A percentile compares a stretch with the other conserved stretches of the same genome.
These are phyloP conservation scores for Gonapodya sp. DNA, from an alignment of 192 early-diverging fungal genomes.

Conservation along the genomic window DNA sequence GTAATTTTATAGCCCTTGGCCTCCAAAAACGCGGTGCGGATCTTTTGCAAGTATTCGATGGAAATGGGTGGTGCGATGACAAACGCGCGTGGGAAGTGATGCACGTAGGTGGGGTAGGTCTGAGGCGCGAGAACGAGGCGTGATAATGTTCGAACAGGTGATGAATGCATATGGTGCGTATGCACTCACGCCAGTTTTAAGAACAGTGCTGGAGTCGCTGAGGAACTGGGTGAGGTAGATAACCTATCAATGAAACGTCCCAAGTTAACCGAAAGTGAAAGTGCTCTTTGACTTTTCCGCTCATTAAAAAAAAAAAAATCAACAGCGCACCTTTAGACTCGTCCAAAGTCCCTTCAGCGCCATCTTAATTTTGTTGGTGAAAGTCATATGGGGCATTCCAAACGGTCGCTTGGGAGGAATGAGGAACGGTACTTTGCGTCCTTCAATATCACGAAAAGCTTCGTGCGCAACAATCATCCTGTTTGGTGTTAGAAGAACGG, in stretches of 20 bases:
- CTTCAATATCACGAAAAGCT: not conserved
- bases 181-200: not conserved
- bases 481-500: not conserved
- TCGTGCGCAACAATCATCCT: not conserved
- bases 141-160: too few relatives aligned
- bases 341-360: not conserved
- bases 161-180: too few relatives aligned
- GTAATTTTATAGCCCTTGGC: not conserved
- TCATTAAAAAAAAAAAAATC: too few relatives aligned
- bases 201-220: not conserved
- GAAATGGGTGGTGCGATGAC: not conserved
- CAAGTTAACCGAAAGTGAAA: not conserved
- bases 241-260: not conserved
- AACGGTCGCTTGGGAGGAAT: not conserved
- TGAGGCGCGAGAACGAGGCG: too few relatives aligned
- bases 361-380: not conserved
- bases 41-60: not conserved
- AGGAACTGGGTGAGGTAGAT: not conserved
- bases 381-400: not conserved
- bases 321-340: not conserved
- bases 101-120: not conserved
- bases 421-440: not conserved
- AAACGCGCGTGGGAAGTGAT: not conserved
- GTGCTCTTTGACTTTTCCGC: too few relatives aligned
- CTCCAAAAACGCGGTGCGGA: not conserved